Evolutionary conservation across 768 basidiomycete species (phyloP), one percentile per base, ranked within the genome.

Genomic region (Agaricus sinodeliciosus): DNA sequence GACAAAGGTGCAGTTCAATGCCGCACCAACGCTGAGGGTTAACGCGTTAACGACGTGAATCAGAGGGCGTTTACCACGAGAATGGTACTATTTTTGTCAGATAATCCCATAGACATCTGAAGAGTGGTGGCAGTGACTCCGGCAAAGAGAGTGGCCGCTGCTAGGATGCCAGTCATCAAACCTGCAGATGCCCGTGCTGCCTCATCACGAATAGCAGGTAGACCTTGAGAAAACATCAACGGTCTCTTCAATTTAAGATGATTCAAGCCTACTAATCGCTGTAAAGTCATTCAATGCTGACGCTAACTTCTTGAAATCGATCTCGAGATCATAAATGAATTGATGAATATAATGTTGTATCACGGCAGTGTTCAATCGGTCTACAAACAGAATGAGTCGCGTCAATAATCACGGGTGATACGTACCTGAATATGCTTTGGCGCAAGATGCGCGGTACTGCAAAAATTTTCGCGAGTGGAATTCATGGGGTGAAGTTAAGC

Each of bases 281-380:
- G 43, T 45, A 15, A 46, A 52, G 2, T 44, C 43, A n/a, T n/a
- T 26, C 18, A 52, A 13, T 25, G 43, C 44, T 3, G n/a, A 6
- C 3, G 44, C 13, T 25, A 52, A 3, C n/a, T 39, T 45, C 1
- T 45, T 36, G 11, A 52, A 39, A 12, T 39, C 44, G n/a, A 9
- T 16, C 16, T 31, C 26, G 6, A 52, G 36, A 19, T 52, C 51
- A 28, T 52, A 25, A 12, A 43, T 37, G 9, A 52, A 40, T 40
- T 52, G 51, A 34, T 52, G 51, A 27, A 46, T 35, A 11, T 52
- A 52, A 15, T 36, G 51, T 19, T 52, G 51, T 11, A 52, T 52
- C n/a, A 44, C 26, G 4, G 44, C 22, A 12, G 51, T 52, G 27
- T 52, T 52, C 16, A 52, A 18, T 46, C 51, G 43, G 25, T 27